Evolutionary conservation across 345 rosid species (phyloP), one percentile per base, ranked within the genome.

Genomic region (Gossypium rotundifolium): DNA sequence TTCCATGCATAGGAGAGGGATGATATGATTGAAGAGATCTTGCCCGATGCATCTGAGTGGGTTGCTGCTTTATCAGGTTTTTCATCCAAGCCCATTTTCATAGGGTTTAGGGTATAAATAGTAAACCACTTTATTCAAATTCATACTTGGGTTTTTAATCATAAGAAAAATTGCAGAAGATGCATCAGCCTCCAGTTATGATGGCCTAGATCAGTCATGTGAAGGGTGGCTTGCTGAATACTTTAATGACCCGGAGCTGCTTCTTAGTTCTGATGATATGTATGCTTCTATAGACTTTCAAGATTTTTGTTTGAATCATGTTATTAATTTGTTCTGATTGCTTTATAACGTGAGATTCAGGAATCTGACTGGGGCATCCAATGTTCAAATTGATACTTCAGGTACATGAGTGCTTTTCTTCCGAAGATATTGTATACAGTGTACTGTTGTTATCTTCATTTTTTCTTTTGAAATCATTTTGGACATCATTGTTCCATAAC

Each of bases 61-160:
- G 71, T 76, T 70, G 55, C 84, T 57, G 91, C 87, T 13, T 85
- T 85, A 86, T 79, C 97, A 88, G 99, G 99, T 96, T 81, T 66
- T 66, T 71, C 73, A 54, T 78, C 42, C 75, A 51, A 76, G 54
- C 53, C 23, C 59, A 25, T 38, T 69, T 10, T 49, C 59, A 55
- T 65, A 33, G 40, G 40, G 40, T 33, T 33, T 33, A 33, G 40
- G 40, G 40, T 33, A 45, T 70, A 52, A 13, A 52, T 70, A 69
- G 29, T 52, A 27, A 51, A 14, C 38, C 40, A 53, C 71, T 61
- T 66, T 74, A 70, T 54, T 49, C 66, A 59, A 71, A 77, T 78
- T 52, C 48, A 60, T n/a, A 48, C 48, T 44, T 14, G 17, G 61
- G 40, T 68, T 69, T 67, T 71, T 70, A 67, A 76, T 67, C 5